Base-by-base conservation (phyloP, 352 stramenopile species). In the Globisporangium uncinulatum region DNA sequence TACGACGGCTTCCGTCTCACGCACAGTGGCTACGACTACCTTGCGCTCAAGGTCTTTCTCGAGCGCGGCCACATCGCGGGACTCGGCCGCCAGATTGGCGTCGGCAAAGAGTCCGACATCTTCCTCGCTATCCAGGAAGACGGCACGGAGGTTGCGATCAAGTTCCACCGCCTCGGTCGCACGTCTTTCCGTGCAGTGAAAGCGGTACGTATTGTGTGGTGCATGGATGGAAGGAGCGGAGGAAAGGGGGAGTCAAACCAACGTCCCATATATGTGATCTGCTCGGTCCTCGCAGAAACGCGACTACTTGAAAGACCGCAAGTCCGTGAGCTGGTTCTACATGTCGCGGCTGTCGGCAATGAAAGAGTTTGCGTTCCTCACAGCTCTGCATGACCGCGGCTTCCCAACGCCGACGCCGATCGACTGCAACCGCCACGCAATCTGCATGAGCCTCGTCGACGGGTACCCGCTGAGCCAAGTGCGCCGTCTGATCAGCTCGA, bases 361-460 rank as follows among this genome's bases (percentile, higher is more conserved):
- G 61, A 99, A 99, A 73, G 98, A 99, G 71, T 99, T 89, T 62
- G 93, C 97, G 6, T 99, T 99, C 78, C 96, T 99, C 78, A 98
- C 97, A 67, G 86, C 95, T 15, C 75, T 99, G 46, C 92, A 98
- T 63, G 83, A 97, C 50, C 90, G 97, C 43, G 92, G 89, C 43
- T 99, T 99, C 76, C 94, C 96, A n/a, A 98, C 96, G 14, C 98
- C 98, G 6, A 94, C 76, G 54, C 97, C 98, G 4, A 87, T 99
- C 61, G 97, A 98, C 60, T 96, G 98, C 66, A 99, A 98, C 73
- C 92, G 98, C 48, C 97, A 99, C 67, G 84, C 96, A 11, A 97
- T 99, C 43, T 91, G 95, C 57, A 99, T 99, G 97, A 93, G 83
- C 54, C 76, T 98, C 4, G 92, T 99, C 11, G 73, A 98, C 39